Evolutionary conservation across 148 eudicot species (phyloP).

Genomic region (Pharnaceum exiguum): DNA sequence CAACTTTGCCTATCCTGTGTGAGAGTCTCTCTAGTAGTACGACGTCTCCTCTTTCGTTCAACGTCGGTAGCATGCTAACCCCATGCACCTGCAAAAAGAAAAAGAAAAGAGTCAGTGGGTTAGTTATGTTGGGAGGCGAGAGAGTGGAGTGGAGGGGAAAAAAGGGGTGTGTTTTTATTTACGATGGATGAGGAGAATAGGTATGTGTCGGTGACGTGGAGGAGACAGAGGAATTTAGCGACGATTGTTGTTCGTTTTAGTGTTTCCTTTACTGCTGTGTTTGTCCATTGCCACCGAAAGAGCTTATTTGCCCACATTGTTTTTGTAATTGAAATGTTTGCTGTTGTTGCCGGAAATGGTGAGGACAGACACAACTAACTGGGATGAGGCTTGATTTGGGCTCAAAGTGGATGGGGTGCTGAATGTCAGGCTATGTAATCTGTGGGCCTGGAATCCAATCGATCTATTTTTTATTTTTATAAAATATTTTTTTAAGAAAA

Average conservation of each 20-base stretch:
- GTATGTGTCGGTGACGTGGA: conserved; percentile 66
- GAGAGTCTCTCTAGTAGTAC: conserved; percentile 54
- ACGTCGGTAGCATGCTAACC: conserved; percentile 90
- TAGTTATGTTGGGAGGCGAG: not conserved
- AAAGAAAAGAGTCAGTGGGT: not conserved
- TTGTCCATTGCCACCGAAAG: conserved; percentile 28
- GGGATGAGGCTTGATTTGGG: no score
- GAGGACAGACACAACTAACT: no score
- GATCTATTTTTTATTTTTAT: no score
- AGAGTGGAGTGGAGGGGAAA: not conserved
- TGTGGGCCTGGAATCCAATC: no score
- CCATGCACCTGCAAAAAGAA: conserved; percentile 49
- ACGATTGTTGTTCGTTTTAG: conserved; percentile 27
- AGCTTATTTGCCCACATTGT: conserved; percentile 26
- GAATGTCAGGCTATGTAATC: no score
- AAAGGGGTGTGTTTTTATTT: conserved; percentile 17
- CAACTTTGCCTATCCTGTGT: conserved; percentile 44
- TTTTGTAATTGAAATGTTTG: no score
- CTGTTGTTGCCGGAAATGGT: no score
- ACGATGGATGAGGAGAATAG: conserved; percentile 48
- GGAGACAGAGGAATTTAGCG: conserved; percentile 46
- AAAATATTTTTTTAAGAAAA: no score
- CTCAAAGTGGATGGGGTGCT: no score
- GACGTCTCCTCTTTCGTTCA: conserved; percentile 55
- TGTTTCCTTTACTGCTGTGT: conserved; percentile 48